Evolutionary conservation across 2,329 filamentous ascomycete genomes (phyloP).

Genomic region (Trichophyton equinum): DNA sequence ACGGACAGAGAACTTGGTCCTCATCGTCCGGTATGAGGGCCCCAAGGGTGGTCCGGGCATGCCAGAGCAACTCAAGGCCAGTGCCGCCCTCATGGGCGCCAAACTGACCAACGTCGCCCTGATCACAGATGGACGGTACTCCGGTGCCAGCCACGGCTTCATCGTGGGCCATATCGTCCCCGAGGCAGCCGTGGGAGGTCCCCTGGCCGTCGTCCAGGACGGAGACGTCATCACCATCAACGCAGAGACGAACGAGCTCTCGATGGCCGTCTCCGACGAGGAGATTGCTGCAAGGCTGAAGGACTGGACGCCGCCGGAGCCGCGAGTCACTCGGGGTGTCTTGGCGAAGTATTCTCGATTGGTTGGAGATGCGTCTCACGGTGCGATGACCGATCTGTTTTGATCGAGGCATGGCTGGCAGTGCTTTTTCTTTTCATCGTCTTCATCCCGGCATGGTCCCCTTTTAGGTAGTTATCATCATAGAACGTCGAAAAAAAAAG

Average conservation of each 20-base stretch:
- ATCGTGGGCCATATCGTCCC: slow-evolving; percentile 89
- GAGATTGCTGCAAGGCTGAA: slow-evolving; percentile 54
- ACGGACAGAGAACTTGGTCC: slow-evolving; percentile 67
- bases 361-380: slow-evolving; percentile 83
- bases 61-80: slow-evolving; percentile 82
- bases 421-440: too few species aligned
- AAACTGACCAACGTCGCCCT: slow-evolving; percentile 76
- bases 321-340: slow-evolving; percentile 65
- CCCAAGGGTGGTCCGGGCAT: slow-evolving; percentile 90
- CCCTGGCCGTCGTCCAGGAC: slow-evolving; percentile 69
- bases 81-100: slow-evolving; percentile 84
- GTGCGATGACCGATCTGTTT: slow-evolving; percentile 74
- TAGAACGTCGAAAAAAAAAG: too few species aligned
- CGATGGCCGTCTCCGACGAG: slow-evolving; percentile 59
- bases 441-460: too few species aligned
- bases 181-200: slow-evolving; percentile 73
- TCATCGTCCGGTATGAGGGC: slow-evolving; percentile 87
- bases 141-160: slow-evolving; percentile 74
- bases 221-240: slow-evolving; percentile 75
- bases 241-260: slow-evolving; percentile 59
- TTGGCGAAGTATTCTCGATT: slow-evolving; percentile 81
- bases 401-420: slow-evolving; percentile 16
- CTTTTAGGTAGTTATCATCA: too few species aligned
- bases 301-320: slow-evolving; percentile 58
- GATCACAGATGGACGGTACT: slow-evolving; percentile 65